phyloP scores from a whole-genome alignment of 192 early-diverging fungal genomes.

The Backusella mclennaniae region DNA sequence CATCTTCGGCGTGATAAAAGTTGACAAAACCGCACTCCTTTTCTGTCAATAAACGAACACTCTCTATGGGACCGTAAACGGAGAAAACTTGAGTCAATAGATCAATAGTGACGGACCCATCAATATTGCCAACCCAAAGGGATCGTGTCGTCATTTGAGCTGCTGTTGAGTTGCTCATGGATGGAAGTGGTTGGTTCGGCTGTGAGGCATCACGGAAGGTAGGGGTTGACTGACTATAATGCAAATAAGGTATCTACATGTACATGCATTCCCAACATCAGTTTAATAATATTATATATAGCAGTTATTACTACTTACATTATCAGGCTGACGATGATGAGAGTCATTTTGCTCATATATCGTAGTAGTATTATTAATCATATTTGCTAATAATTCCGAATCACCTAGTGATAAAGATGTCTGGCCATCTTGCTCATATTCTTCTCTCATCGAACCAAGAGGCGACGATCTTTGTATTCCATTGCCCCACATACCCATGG shows the following conservation, averaged over 20 bases:
- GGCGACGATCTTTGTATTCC: background rate
- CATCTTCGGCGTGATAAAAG: conserved; percentile 83
- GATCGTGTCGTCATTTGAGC: conserved; percentile 74
- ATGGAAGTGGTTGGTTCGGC: background rate
- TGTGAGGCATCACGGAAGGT: conserved; percentile 9
- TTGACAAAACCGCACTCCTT: conserved; percentile 98
- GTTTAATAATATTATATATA: background rate
- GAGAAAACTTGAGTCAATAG: conserved; percentile 81
- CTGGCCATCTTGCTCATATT: background rate
- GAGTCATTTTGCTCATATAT: background rate
- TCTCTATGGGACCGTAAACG: conserved; percentile 90
- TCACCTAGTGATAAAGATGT: conserved; percentile 11
- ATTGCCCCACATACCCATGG: conserved; percentile 2
- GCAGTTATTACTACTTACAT: background rate
- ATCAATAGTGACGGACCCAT: conserved; percentile 71
- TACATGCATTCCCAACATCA: background rate
- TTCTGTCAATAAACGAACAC: conserved; percentile 83
- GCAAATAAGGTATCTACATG: conserved; percentile 10
- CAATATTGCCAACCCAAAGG: conserved; percentile 94
- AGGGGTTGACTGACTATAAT: conserved; percentile 28
- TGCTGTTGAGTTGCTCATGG: conserved; percentile 11
- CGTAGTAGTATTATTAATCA: background rate
- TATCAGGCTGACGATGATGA: background rate
- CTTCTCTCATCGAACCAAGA: conserved; percentile 5
- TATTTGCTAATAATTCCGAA: conserved; percentile 17